Evolutionary conservation across 2,329 filamentous ascomycete genomes (phyloP).

Genomic region (Phaeophleospora eucalypticola): DNA sequence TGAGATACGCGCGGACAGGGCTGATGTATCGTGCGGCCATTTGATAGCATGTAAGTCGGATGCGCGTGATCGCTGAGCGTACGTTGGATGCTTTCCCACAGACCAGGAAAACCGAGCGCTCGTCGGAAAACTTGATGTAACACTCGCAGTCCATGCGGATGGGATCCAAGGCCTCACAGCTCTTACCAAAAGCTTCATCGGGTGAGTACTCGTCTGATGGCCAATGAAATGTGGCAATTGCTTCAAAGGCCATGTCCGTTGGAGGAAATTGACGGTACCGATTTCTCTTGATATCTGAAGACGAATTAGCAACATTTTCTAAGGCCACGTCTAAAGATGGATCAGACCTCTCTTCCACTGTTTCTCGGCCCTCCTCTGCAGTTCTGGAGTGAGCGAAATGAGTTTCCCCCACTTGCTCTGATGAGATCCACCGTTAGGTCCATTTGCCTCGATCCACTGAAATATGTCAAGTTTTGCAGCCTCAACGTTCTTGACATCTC

Average conservation of each 20-base stretch:
- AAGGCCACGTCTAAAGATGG: not conserved
- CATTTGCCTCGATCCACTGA: conserved; percentile 17
- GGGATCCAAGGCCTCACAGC: conserved; percentile 43
- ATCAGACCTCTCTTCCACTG: conserved; percentile 15
- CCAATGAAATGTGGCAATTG: conserved; percentile 43
- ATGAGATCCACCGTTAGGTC: not conserved
- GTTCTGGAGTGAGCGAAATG: conserved; percentile 20
- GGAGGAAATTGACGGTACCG: conserved; percentile 27
- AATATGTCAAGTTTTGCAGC: conserved; percentile 19
- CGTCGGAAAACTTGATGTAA: conserved; percentile 38
- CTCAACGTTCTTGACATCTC: conserved; percentile 15
- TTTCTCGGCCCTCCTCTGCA: conserved; percentile 20
- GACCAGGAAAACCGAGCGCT: conserved; percentile 29
- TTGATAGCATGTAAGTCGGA: conserved; percentile 37
- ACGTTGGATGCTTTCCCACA: conserved; percentile 27
- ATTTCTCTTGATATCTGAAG: conserved; percentile 19
- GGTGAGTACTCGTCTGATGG: conserved; percentile 41
- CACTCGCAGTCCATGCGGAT: conserved; percentile 40
- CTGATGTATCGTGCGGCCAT: conserved; percentile 32
- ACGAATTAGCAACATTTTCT: not conserved
- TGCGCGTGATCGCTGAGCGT: conserved; percentile 32
- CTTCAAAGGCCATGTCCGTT: conserved; percentile 18
- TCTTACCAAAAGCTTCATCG: conserved; percentile 38
- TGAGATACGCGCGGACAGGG: conserved; percentile 24
- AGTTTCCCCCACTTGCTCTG: conserved; percentile 19